Evolutionary conservation across 208 protist genomes (phyloP), one percentile per base, ranked within the genome.

Genomic region (Crithidia brevicula): DNA sequence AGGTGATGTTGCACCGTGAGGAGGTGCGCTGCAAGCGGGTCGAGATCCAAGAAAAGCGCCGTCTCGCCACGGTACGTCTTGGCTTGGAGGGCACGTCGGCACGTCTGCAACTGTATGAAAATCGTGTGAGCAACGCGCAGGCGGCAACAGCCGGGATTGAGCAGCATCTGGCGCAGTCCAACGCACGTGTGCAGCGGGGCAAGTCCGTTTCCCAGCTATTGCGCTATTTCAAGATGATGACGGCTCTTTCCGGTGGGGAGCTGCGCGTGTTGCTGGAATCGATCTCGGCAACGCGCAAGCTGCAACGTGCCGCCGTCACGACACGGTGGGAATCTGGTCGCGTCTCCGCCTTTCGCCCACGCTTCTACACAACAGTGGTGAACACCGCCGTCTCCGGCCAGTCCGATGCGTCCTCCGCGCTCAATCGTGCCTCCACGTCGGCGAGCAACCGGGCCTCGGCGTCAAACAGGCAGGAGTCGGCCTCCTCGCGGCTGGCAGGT

Each of bases 121-220:
- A 92, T 64, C 81, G 83, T 42, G 83, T 96, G 53, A 82, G 76
- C 60, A 96, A 96, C 70, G 90, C 90, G 27, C 76, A 89, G 62
- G 81, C 86, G 10, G 83, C 90, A 8, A 93, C 84, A n/a, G 88
- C 85, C 0, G 90, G 90, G 47, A 93, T 96, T 62, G 90, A 96
- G 79, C 85, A 93, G 72, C 90, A 96, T 61, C 64, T 96, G 2
- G 58, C 83, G 25, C 87, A 93, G 61, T 92, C 87, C 13, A 96
- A 93, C 57, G 81, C 90, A 33, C 85, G 90, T 2, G 85, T 93
- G 67, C 77, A 88, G 67, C 87, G 90, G 5, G 87, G 87, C 27
- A 82, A 84, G 50, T 61, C 82, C 16, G 86, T 96, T 22, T 84
- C 78, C 25, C 80, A 92, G 71, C 67, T 96, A 34, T 79, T 96